phyloP scores from a whole-genome alignment of 805 yeast genomes.

The Candida tallmaniae region DNA sequence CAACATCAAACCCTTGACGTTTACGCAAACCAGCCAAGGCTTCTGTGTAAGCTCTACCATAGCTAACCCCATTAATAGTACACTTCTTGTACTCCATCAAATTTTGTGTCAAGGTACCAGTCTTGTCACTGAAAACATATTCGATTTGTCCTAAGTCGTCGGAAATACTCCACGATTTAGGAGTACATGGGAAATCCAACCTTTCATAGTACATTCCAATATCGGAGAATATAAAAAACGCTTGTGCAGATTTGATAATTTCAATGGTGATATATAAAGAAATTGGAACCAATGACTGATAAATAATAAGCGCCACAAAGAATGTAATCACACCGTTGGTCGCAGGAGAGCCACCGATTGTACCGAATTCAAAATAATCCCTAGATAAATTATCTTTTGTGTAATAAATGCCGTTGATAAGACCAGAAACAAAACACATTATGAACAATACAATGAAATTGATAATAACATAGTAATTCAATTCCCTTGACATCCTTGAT shows the following conservation, averaged over 20 bases:
- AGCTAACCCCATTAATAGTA: conserved; percentile 66
- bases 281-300: conserved; percentile 78
- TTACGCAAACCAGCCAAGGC: conserved; percentile 76
- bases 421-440: conserved; percentile 65
- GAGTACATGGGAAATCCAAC: conserved; percentile 77
- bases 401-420: conserved; percentile 68
- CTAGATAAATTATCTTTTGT: conserved; percentile 45
- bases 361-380: conserved; percentile 63
- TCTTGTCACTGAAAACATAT: conserved; percentile 78
- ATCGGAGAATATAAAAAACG: conserved; percentile 75
- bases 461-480: conserved; percentile 64
- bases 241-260: conserved; percentile 78
- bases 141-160: conserved; percentile 87
- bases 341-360: conserved; percentile 61
- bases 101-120: conserved; percentile 81
- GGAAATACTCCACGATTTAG: conserved; percentile 80
- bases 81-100: conserved; percentile 84
- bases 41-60: conserved; percentile 81
- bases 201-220: conserved; percentile 62
- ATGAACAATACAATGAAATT: conserved; percentile 63
- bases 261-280: conserved; percentile 79
- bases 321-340: conserved; percentile 67
- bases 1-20: conserved; percentile 73
- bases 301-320: conserved; percentile 71
- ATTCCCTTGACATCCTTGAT: conserved; percentile 68